phyloP scores from a whole-genome alignment of 805 yeast genomes.

The Cyberlindnera japonica region DNA sequence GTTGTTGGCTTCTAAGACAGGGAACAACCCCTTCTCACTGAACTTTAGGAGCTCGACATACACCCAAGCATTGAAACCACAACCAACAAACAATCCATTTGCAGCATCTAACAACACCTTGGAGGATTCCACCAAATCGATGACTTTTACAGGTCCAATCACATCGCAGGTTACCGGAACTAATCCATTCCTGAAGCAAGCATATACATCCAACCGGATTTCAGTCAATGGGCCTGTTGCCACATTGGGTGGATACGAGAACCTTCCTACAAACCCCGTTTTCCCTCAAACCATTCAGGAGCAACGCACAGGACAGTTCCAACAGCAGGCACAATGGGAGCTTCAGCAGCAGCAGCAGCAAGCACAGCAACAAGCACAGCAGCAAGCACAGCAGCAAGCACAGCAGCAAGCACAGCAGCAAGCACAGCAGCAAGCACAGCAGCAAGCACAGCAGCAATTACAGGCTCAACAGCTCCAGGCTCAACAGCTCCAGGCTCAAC shows the following conservation, averaged over 20 bases:
- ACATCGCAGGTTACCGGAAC: conserved; percentile 31
- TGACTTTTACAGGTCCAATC: conserved; percentile 6
- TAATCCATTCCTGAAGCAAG: conserved; percentile 37
- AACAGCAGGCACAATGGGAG: conserved; percentile 35
- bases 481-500: conserved; percentile 5
- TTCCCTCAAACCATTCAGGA: conserved; percentile 61
- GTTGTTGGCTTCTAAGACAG: conserved; percentile 21
- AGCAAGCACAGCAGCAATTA: too few relatives aligned
- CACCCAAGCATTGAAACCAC: conserved; percentile 14
- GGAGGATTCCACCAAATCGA: not conserved
- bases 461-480: conserved; percentile 1
- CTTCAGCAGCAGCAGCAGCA: conserved; percentile 18
- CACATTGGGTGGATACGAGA: conserved; percentile 74
- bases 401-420: conserved; percentile 16
- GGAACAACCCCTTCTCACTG: conserved; percentile 30
- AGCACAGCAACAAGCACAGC: conserved; percentile 12
- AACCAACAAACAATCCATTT: conserved; percentile 30
- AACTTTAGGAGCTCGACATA: conserved; percentile 16
- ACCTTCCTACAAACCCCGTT: conserved; percentile 60
- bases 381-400: conserved; percentile 16
- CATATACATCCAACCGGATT: conserved; percentile 31
- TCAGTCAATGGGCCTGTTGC: conserved; percentile 32
- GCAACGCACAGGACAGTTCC: conserved; percentile 33
- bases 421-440: conserved; percentile 15
- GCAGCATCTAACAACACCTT: conserved; percentile 10